A percentile compares a stretch with the other conserved stretches of the same genome.
These are phyloP conservation scores for Ramicandelaber brevisporus DNA, from an alignment of 192 early-diverging fungal species.

Conservation along the genomic window DNA sequence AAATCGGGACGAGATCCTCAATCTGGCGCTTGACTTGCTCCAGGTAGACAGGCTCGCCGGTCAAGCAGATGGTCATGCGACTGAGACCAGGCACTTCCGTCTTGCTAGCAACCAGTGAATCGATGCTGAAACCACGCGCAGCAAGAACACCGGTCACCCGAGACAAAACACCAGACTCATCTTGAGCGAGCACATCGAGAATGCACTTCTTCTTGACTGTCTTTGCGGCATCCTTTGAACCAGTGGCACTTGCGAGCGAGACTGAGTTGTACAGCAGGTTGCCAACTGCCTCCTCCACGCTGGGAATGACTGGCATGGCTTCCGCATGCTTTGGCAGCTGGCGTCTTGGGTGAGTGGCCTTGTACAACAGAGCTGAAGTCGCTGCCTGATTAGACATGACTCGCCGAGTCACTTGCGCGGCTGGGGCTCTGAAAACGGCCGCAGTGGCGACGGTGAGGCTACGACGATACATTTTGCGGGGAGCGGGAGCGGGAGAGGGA, in stretches of 20 bases:
- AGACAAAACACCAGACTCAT: constrained; percentile 61
- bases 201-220: constrained; percentile 27
- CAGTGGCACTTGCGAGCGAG: not conserved
- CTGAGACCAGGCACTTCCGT: constrained; percentile 80
- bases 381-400: constrained; percentile 16
- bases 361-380: constrained; percentile 17
- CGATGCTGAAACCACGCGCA: constrained; percentile 88
- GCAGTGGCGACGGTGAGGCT: not conserved
- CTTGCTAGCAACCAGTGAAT: constrained; percentile 83
- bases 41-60: constrained; percentile 53
- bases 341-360: constrained; percentile 19
- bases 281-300: constrained; percentile 81
- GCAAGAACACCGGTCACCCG: constrained; percentile 70
- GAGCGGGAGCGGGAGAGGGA: no score
- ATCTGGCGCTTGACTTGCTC: constrained; percentile 83
- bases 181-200: constrained; percentile 81
- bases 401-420: no score
- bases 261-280: constrained; percentile 78
- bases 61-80: constrained; percentile 85
- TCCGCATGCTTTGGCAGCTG: constrained; percentile 16
- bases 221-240: constrained; percentile 2
- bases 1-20: constrained; percentile 85
- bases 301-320: constrained; percentile 23
- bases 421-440: not conserved
- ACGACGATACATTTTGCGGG: no score